Evolutionary conservation across 2,329 filamentous ascomycete genomes (phyloP), one percentile per base, ranked within the genome.

Genomic region (Epichloe gansuensis): DNA sequence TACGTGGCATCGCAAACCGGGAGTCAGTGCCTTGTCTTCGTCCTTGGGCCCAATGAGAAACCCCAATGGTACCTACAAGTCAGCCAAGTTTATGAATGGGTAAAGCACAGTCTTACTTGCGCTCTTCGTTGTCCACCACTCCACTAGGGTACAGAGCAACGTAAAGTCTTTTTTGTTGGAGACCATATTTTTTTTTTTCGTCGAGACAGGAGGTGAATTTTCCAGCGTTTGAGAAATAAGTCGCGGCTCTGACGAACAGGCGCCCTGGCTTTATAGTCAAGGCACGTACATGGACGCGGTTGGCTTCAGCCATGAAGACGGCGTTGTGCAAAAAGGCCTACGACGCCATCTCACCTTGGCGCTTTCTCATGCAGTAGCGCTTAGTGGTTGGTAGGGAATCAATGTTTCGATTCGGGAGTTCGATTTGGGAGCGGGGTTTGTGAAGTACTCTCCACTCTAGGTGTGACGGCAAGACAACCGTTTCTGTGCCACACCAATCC

Each of bases 1-100:
- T 23, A 67, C 65, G 34, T 67, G 63, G 58, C 60, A 70, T 28
- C 64, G 63, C 54, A 52, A 57, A 7, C 67, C 67, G 7, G 57
- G 54, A 7, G 62, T 57, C 2, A 43, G 17, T 1, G 25, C 7
- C 8, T 55, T 34, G 2, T 35, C 38, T 45, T 69, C 67, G 2
- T 35, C 39, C 37, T 66, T 67, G 0, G 62, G 65, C 0, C 65
- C 63, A 41, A 67, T 54, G 3, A 68, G 54, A 68, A 63, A 0
- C 55, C 62, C 57, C 61, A 62, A 28, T 66, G 62, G 54, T 65
- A 67, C 17, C 64, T 66, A 35, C 23, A 38, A 9, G 38, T 38
- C 4, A 46, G 13, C 3, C 2, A 31, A 3, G 8, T 23, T 6
- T 23, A 37, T 11, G 17, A 7, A 12, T 9, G 13, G 21, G 23